phyloP scores from a whole-genome alignment of 495 filamentous ascomycete species.

The Lineolata rhizophorae region DNA sequence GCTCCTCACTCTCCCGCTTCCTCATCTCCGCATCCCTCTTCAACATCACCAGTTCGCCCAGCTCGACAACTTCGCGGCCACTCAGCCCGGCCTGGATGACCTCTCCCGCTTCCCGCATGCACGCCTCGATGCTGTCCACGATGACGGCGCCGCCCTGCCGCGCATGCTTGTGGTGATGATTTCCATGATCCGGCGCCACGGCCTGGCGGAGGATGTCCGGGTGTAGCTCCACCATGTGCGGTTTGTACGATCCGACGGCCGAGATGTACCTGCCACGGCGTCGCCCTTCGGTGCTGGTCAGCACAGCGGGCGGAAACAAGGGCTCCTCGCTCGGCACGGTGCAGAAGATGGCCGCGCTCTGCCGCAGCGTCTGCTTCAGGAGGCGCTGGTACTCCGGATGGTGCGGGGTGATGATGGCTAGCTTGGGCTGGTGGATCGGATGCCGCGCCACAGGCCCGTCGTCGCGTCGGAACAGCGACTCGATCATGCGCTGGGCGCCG shows the following conservation, averaged over 20 bases:
- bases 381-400: slow-evolving; percentile 51
- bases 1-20: background rate
- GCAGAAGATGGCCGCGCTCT: slow-evolving; percentile 62
- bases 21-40: slow-evolving; percentile 19
- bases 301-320: slow-evolving; percentile 36
- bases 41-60: slow-evolving; percentile 67
- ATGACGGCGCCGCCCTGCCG: slow-evolving; percentile 52
- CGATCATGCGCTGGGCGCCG: slow-evolving; percentile 30
- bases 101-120: slow-evolving; percentile 73
- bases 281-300: slow-evolving; percentile 47
- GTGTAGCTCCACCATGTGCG: slow-evolving; percentile 71
- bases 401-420: slow-evolving; percentile 44
- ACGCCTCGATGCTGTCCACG: slow-evolving; percentile 63
- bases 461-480: slow-evolving; percentile 26
- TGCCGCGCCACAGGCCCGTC: slow-evolving; percentile 2
- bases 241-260: slow-evolving; percentile 66
- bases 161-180: slow-evolving; percentile 44
- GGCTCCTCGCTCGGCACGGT: slow-evolving; percentile 40
- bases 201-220: slow-evolving; percentile 51
- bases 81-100: slow-evolving; percentile 55
- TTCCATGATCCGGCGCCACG: slow-evolving; percentile 27
- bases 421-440: slow-evolving; percentile 27
- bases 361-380: slow-evolving; percentile 40
- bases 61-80: slow-evolving; percentile 57
- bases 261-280: slow-evolving; percentile 57